Evolutionary conservation across 2,329 filamentous ascomycete species (phyloP), one percentile per base, ranked within the genome.

Genomic region (Hypoxylon rubiginosum): DNA sequence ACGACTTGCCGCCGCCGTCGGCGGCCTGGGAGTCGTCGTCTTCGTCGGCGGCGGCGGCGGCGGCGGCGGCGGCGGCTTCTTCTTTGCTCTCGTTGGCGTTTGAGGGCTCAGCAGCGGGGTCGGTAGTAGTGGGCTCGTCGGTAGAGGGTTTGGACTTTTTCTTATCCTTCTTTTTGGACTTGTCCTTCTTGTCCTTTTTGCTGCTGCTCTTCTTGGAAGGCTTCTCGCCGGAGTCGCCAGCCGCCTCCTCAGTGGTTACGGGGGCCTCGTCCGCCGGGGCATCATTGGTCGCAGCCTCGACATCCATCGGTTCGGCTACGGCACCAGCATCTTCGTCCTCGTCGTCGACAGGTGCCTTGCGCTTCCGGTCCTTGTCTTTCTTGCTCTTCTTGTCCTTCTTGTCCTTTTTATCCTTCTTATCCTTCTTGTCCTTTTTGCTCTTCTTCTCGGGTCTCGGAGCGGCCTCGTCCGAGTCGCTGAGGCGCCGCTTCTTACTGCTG

Each of bases 181-280:
- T 80, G 62, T 78, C 79, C 55, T 78, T 77, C 57, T 76, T 74
- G 61, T 77, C 78, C 61, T 67, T 74, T 43, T 71, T 69, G 43
- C 39, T 43, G 39, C 39, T 19, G 15, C 71, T 71, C 59, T 61
- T 61, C 57, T 67, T 63, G 28, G 58, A 51, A 5, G 58, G 54
- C 50, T 72, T 69, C 63, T 73, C 73, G 49, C 65, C 30, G 13
- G 61, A 67, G 7, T 71, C 58, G 58, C 73, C 73, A 55, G 49
- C 61, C 6, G 46, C 46, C 39, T 63, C 59, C 56, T 61, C 49
- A 1, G 39, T 3, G 1, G 60, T 5, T 4, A 45, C 5, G 24
- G 63, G n/a, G 26, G 45, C 41, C 1, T 52, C 57, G 8, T 15
- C 52, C 15, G 58, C 32, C 10, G 56, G 43, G 2, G 54, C 17